Conservation (phyloP, 1,284 basidiomycete species). For the Ustilago hordei region DNA sequence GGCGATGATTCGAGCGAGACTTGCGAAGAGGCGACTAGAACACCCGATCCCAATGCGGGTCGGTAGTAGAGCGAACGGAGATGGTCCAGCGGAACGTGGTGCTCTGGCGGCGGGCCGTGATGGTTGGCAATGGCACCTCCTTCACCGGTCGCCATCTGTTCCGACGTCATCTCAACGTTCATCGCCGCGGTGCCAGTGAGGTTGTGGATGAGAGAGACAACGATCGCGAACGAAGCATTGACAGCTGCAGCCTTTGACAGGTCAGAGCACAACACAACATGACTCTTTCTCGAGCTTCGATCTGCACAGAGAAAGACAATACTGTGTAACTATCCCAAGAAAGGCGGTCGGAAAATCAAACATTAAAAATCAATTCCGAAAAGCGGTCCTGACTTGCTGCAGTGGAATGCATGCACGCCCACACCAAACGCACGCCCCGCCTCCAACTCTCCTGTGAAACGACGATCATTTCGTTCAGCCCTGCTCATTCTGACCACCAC, state of each 20-base stretch:
- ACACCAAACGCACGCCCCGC: constrained; percentile 4
- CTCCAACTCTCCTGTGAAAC: constrained; percentile 3
- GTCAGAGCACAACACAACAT: not conserved
- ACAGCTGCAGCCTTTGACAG: constrained; percentile 2
- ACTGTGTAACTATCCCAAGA: not conserved
- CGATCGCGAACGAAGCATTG: not conserved
- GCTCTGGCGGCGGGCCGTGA: constrained; percentile 23
- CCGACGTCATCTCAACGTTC: not conserved
- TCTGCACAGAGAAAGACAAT: not conserved
- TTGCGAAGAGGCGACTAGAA: constrained; percentile 36
- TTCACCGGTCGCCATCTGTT: not conserved
- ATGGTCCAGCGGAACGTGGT: constrained; percentile 43
- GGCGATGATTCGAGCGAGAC: not conserved
- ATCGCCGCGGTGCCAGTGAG: not conserved
- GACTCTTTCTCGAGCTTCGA: not conserved
- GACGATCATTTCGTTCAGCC: not conserved
- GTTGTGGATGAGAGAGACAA: not conserved
- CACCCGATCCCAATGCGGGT: constrained; percentile 41
- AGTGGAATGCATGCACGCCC: constrained; percentile 8
- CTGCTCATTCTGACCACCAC: not conserved
- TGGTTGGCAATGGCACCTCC: constrained; percentile 28
- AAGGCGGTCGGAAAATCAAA: constrained; percentile 1
- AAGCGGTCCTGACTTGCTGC: not conserved
- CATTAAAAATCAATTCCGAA: not conserved
- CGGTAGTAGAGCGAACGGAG: constrained; percentile 50